A percentile compares a stretch with the other conserved stretches of the same genome.
phyloP scores from a whole-genome alignment of 768 basidiomycete species.

The Paxillus ammoniavirescens region DNA sequence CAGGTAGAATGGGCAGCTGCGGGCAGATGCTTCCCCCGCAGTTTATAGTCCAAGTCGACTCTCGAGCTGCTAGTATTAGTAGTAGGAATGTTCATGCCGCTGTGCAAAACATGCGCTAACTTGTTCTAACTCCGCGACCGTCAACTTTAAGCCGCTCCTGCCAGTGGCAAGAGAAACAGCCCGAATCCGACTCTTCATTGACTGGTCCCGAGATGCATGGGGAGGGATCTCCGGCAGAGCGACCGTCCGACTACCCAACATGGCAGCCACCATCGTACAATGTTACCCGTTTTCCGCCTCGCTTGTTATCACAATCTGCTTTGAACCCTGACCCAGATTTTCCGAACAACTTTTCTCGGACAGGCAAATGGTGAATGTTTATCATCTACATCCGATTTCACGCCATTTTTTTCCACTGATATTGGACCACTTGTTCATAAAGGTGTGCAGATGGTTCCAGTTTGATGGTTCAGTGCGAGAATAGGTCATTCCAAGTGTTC shows the following conservation, averaged over 20 bases:
- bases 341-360: conserved; percentile 50
- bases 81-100: no score
- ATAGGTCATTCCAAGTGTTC: no score
- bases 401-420: neutral
- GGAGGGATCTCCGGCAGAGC: neutral
- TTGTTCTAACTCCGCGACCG: no score
- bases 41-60: no score
- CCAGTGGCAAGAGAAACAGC: no score
- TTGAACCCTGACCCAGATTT: conserved; percentile 24
- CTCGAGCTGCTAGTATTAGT: no score
- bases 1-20: no score
- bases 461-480: neutral
- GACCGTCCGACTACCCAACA: neutral
- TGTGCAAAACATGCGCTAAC: no score
- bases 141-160: no score
- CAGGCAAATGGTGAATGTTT: conserved; percentile 51
- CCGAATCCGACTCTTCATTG: no score
- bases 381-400: neutral
- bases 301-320: conserved; percentile 7
- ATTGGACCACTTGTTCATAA: neutral
- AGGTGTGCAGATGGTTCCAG: conserved; percentile 79
- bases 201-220: neutral
- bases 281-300: conserved; percentile 15
- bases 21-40: no score
- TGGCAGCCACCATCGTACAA: conserved; percentile 36